phyloP scores from a whole-genome alignment of 371 early-diverging fungal species.

The Haplosporangium sp. region DNA sequence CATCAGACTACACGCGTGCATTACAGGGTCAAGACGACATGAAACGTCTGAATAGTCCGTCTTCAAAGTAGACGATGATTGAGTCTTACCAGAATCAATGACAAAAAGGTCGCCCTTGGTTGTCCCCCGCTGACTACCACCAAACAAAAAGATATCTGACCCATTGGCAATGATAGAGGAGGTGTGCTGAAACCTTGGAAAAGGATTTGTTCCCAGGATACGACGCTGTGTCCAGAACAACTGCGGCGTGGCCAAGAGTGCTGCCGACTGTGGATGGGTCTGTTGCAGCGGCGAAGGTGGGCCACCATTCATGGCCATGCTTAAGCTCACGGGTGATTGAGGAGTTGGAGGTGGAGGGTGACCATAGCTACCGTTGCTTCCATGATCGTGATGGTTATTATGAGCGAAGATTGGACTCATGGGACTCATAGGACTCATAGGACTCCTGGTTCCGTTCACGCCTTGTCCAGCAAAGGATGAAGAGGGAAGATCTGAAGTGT shows the following conservation, averaged over 20 bases:
- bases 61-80: not conserved
- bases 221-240: constrained; percentile 53
- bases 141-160: constrained; percentile 64
- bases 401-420: too few relatives aligned
- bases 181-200: constrained; percentile 72
- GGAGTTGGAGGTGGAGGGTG: not conserved
- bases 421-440: constrained; percentile 35
- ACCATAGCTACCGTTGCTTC: not conserved
- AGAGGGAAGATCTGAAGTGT: too few relatives aligned
- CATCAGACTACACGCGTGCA: too few relatives aligned
- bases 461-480: too few relatives aligned
- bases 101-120: constrained; percentile 69
- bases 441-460: constrained; percentile 9
- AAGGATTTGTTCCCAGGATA: constrained; percentile 53
- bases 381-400: constrained; percentile 19
- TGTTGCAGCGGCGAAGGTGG: constrained; percentile 33
- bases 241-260: constrained; percentile 32
- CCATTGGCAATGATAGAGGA: constrained; percentile 61
- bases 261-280: constrained; percentile 8
- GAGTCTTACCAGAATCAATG: constrained; percentile 69
- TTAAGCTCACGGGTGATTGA: constrained; percentile 7
- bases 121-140: constrained; percentile 63
- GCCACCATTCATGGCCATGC: too few relatives aligned
- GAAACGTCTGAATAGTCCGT: not conserved
- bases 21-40: too few relatives aligned